phyloP scores from a whole-genome alignment of 495 filamentous ascomycete genomes.

The Neurospora pannonica region DNA sequence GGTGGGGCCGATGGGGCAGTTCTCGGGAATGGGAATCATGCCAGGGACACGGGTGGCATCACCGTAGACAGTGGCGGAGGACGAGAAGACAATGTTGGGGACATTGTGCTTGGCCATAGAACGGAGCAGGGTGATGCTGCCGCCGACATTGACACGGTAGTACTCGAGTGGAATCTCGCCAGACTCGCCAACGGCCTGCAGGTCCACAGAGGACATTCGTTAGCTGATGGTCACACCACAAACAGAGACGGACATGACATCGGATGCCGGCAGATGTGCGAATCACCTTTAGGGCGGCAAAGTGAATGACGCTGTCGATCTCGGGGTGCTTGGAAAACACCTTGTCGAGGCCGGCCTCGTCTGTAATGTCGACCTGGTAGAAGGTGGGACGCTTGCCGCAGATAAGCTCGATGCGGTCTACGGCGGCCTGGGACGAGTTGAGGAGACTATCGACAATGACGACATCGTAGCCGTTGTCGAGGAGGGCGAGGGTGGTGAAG shows the following conservation, averaged over 20 bases:
- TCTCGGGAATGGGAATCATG: conserved; percentile 98
- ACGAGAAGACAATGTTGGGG: conserved; percentile 95
- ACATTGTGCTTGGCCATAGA: conserved; percentile 86
- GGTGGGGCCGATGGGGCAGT: conserved; percentile 90
- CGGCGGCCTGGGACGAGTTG: conserved; percentile 82
- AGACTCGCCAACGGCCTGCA: conserved; percentile 89
- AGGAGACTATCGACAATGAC: conserved; percentile 92
- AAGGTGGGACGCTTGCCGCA: conserved; percentile 81
- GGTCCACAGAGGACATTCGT: not conserved
- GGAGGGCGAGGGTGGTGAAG: conserved; percentile 85
- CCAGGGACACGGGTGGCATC: conserved; percentile 92
- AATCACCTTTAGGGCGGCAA: conserved; percentile 88
- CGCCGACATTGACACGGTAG: conserved; percentile 93
- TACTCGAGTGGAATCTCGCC: conserved; percentile 93
- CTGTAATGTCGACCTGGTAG: conserved; percentile 77
- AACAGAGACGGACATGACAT: not conserved
- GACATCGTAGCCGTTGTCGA: conserved; percentile 90
- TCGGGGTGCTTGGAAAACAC: conserved; percentile 84
- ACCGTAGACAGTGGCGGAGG: conserved; percentile 91
- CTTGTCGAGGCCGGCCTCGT: conserved; percentile 71
- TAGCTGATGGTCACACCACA: conserved; percentile 1
- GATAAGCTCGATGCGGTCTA: conserved; percentile 91
- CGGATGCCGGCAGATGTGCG: not conserved
- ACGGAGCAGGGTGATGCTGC: conserved; percentile 77
- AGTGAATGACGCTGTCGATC: conserved; percentile 97